These are phyloP conservation scores for Metarhizium guizhouense DNA, from an alignment of 2,329 filamentous ascomycete species.

Conservation along the genomic window DNA sequence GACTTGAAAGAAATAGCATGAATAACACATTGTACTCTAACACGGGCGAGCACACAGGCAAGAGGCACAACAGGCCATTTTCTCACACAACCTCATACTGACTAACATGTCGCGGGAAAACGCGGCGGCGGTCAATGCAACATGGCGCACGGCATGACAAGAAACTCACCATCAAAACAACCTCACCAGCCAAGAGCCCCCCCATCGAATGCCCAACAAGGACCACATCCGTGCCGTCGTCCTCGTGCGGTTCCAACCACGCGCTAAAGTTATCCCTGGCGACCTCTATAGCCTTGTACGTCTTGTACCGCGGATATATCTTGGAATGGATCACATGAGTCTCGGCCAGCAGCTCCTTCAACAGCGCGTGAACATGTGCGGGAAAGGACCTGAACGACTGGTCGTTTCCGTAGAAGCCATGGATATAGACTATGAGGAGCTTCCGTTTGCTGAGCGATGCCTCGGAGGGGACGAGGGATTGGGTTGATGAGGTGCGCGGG, in stretches of 20 bases:
- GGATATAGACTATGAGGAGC: slow-evolving; percentile 73
- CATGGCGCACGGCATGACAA: too few relatives aligned
- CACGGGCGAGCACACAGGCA: neutral
- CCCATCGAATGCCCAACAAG: slow-evolving; percentile 88
- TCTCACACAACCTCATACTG: neutral
- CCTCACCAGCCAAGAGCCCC: slow-evolving; percentile 72
- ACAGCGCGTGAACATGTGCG: slow-evolving; percentile 70
- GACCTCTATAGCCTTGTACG: slow-evolving; percentile 60
- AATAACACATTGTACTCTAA: neutral
- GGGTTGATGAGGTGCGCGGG: slow-evolving; percentile 40
- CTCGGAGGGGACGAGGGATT: slow-evolving; percentile 28
- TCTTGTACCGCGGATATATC: slow-evolving; percentile 73
- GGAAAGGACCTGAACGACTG: slow-evolving; percentile 84
- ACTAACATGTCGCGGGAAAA: too few relatives aligned
- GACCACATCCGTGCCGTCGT: slow-evolving; percentile 65
- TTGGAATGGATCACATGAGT: slow-evolving; percentile 81
- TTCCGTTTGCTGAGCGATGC: slow-evolving; percentile 32
- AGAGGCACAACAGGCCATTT: neutral
- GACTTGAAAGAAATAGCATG: neutral
- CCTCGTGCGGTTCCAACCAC: slow-evolving; percentile 75
- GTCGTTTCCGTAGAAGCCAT: slow-evolving; percentile 85
- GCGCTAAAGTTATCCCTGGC: slow-evolving; percentile 75
- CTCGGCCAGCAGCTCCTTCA: slow-evolving; percentile 57
- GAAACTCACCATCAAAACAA: slow-evolving; percentile 51
- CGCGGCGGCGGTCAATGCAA: too few relatives aligned